A percentile compares a stretch with the other conserved stretches of the same genome.
These are phyloP conservation scores for Leishmania gerbilli DNA, from an alignment of 208 protist genomes.

Conservation along the genomic window DNA sequence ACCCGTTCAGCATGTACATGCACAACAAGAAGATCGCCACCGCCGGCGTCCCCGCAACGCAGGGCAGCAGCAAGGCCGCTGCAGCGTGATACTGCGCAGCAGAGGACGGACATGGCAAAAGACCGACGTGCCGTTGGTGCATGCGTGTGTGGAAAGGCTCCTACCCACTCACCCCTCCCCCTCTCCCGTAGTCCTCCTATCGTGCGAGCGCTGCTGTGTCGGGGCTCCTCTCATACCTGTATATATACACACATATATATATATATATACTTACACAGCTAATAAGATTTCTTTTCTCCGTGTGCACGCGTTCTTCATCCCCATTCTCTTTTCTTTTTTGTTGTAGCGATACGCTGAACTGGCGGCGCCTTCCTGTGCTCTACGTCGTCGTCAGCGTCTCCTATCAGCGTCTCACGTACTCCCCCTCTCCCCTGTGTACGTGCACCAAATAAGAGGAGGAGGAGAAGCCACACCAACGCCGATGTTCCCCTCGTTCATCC, in stretches of 20 bases:
- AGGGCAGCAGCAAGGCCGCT: neutral
- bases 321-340: no score
- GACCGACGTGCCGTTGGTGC: neutral
- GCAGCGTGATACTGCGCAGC: neutral
- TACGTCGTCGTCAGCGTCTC: no score
- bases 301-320: neutral
- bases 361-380: no score
- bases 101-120: neutral
- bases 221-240: no score
- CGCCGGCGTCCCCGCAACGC: neutral
- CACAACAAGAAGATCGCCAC: slow-evolving; percentile 45
- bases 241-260: neutral
- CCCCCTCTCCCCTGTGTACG: neutral
- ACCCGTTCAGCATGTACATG: slow-evolving; percentile 55
- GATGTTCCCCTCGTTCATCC: neutral
- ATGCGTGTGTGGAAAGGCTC: neutral
- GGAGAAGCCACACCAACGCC: neutral
- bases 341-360: no score
- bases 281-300: neutral
- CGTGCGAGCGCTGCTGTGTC: neutral
- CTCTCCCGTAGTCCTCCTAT: neutral
- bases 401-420: neutral
- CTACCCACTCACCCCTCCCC: neutral
- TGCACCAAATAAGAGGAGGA: neutral
- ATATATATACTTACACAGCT: neutral